Evolutionary conservation across 495 filamentous ascomycete genomes (phyloP), one percentile per base, ranked within the genome.

Genomic region (Lasiosphaeris hirsuta): DNA sequence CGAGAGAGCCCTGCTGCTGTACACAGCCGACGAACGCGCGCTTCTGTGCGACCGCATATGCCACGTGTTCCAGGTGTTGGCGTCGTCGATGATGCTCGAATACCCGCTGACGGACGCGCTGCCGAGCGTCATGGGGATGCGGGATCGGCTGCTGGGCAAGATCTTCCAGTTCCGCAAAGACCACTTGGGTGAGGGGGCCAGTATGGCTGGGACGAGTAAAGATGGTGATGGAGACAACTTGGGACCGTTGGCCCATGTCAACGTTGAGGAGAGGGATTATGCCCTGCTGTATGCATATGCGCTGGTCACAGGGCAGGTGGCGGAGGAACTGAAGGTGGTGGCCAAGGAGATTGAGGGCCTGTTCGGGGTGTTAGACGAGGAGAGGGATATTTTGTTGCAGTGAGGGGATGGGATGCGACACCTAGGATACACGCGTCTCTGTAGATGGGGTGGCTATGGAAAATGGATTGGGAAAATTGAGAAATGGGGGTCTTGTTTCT

Each of bases 51-150:
- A 86, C 19, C 83, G 94, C 36, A 94, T 97, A 59, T 93, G 90
- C 67, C 94, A 98, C 78, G 80, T 98, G 40, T 87, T 97, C 57
- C 90, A 94, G 59, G 92, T 96, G 1, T 82, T 98, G 59, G 94
- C 93, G 1, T 92, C 88, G 1, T 94, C 90, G 1, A 83, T 97
- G 70, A 94, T 94, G 75, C 80, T 97, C 0, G 92, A 95, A 66
- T 97, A 96, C 60, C 93, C 94, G 0, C 75, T 98, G 39, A 95
- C 87, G 19, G 90, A 95, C 62, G 87, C 86, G 18, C 72, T 97
- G 10, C 94, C 94, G 4, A 93, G 84, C 58, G 87, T 92, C 19
- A 81, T 87, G 18, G 84, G 90, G 68, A 83, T 85, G 18, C 76
- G 94, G 33, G 93, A 97, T 65, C 77, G 90, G 53, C 71, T 97